Evolutionary conservation across 2,329 filamentous ascomycete species (phyloP), one percentile per base, ranked within the genome.

Genomic region (Aureobasidium lini): DNA sequence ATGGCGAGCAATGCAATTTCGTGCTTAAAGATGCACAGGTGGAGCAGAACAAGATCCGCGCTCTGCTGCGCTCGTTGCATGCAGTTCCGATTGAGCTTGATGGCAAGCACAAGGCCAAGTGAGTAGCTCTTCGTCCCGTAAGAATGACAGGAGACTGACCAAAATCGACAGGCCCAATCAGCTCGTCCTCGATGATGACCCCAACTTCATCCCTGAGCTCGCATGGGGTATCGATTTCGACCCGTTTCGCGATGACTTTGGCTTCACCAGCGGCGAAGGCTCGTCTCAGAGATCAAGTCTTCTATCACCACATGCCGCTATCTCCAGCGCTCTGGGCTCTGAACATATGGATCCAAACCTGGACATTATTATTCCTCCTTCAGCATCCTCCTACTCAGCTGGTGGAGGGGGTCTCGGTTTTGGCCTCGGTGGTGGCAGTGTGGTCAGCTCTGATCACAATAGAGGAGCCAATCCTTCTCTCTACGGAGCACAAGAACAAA

Each of bases 1-100:
- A 90, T 71, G 80, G 84, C 29, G 89, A 96, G 70, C 92, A 99
- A 73, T 95, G 89, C 67, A 81, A 81, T 39, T 99, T 96, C 70
- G 84, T 96, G 28, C 84, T 96, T 48, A 80, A 82, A 3, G 94
- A 97, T 68, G 85, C 86, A 2, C 86, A 92, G 71, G 85, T 83
- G 65, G 85, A 88, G 39, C 86, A 90, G 65, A 82, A 85, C 62
- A 84, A 84, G 64, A 89, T 97, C 81, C 81, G 82, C 64, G 76
- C 83, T 2, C 83, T 91, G 69, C 77, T 89, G 63, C 83, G 79
- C 53, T 74, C 80, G 7, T 71, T 86, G 56, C 75, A 79, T 39
- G 76, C 78, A 16, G 81, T 81, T 60, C 84, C 82, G 18, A 77
- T 90, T 29, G 89, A 95, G 71, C 81, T 82, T 1, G 80, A 84